These are phyloP conservation scores for barley (Hordeum vulgare) DNA, from an alignment of 176 grass and related monocot genomes.

Conservation along the genomic window DNA sequence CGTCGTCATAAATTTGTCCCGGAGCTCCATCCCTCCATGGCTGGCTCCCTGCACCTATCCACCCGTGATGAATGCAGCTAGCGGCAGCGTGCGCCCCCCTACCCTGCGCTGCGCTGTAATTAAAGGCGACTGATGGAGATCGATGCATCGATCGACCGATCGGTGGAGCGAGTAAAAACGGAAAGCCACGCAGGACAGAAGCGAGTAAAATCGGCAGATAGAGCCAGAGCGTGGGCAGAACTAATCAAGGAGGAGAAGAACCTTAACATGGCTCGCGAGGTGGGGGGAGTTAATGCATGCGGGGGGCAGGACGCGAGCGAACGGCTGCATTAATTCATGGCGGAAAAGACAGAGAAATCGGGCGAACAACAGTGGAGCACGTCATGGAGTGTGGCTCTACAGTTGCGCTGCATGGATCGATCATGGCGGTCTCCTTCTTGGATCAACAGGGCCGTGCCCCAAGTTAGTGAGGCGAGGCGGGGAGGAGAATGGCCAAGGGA, in stretches of 20 bases:
- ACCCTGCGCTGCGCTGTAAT: background rate
- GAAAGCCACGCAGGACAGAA: background rate
- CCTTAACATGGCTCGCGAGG: constrained; percentile 16
- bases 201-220: no score
- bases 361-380: background rate
- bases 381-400: background rate
- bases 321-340: constrained; percentile 13
- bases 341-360: constrained; percentile 1
- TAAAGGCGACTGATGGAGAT: background rate
- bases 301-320: background rate
- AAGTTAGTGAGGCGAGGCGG: background rate
- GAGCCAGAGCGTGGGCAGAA: no score
- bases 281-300: constrained; percentile 3
- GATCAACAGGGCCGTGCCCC: background rate
- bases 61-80: constrained; percentile 10
- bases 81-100: background rate
- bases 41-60: background rate
- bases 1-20: background rate
- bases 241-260: background rate
- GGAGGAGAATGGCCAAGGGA: background rate
- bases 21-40: background rate
- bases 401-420: background rate
- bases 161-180: background rate
- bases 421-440: background rate
- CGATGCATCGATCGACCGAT: background rate